Conservation (phyloP, 164 flowering plant genomes). For the Vitis vinifera region DNA sequence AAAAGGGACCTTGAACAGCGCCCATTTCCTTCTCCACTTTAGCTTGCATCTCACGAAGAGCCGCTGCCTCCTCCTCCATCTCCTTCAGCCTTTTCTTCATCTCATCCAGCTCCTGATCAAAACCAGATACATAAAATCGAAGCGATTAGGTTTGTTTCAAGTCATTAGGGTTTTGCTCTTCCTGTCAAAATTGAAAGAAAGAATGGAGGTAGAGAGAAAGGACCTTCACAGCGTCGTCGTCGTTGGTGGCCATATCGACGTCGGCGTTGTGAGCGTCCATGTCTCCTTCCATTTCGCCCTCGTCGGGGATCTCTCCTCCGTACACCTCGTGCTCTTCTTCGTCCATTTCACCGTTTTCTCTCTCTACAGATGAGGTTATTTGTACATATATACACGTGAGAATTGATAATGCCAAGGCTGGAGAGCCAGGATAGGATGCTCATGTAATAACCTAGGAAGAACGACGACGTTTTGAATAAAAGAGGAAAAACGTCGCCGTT, state of each 20-base stretch:
- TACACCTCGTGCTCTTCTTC: conserved; percentile 90
- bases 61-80: conserved; percentile 84
- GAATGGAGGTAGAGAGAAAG: not conserved
- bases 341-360: conserved; percentile 36
- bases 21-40: conserved; percentile 90
- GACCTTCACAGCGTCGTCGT: conserved; percentile 78
- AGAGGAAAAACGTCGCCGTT: not conserved
- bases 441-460: not conserved
- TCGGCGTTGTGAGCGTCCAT: conserved; percentile 45
- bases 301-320: conserved; percentile 85
- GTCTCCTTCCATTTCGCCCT: conserved; percentile 62
- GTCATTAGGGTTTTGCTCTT: conserved; percentile 17
- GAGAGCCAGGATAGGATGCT: conserved; percentile 27
- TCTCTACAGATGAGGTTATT: not conserved
- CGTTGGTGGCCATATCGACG: conserved; percentile 69
- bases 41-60: conserved; percentile 81
- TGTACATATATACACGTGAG: too few relatives aligned
- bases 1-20: conserved; percentile 52
- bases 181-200: not conserved
- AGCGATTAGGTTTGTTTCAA: not conserved
- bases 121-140: not conserved
- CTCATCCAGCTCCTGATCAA: conserved; percentile 64
- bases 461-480: not conserved
- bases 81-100: conserved; percentile 81
- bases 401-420: too few relatives aligned